Conservation (phyloP, 2,329 filamentous ascomycete species). For the Rhynchosporium secalis region DNA sequence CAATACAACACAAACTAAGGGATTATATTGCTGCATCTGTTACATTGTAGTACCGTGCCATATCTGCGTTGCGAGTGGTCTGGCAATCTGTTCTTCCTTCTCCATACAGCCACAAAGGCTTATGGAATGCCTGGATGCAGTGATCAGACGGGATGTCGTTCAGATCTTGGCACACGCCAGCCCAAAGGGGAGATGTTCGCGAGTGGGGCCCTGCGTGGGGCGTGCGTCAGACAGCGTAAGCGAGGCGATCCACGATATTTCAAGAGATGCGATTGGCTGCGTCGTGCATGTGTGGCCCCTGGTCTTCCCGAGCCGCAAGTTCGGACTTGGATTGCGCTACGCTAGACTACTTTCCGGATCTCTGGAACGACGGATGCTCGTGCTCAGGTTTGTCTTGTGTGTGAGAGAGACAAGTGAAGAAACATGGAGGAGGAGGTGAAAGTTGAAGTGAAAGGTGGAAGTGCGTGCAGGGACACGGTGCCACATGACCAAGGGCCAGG, state of each 20-base stretch:
- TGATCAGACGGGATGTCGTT: not conserved
- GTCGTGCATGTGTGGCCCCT: slow-evolving; percentile 1
- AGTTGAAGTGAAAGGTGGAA: too few species aligned
- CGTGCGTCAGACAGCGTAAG: not conserved
- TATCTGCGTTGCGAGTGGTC: not conserved
- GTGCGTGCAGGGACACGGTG: too few species aligned
- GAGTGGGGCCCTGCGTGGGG: slow-evolving; percentile 17
- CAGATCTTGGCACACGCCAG: slow-evolving; percentile 14
- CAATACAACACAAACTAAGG: not conserved
- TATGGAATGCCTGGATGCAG: not conserved
- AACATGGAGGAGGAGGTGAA: too few species aligned
- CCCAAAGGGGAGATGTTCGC: slow-evolving; percentile 28
- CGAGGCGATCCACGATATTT: not conserved
- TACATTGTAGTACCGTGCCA: not conserved
- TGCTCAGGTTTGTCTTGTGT: not conserved
- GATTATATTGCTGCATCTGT: not conserved
- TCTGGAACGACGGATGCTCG: not conserved
- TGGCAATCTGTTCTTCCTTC: too few species aligned
- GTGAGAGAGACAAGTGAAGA: not conserved
- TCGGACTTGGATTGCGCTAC: too few species aligned
- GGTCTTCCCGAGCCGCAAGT: slow-evolving; percentile 15
- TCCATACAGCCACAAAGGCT: too few species aligned
- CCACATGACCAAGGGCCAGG: too few species aligned
- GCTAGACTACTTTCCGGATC: too few species aligned
- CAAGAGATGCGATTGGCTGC: slow-evolving; percentile 32